phyloP scores from a whole-genome alignment of 495 filamentous ascomycete genomes.

The Geoglossum glabrum region DNA sequence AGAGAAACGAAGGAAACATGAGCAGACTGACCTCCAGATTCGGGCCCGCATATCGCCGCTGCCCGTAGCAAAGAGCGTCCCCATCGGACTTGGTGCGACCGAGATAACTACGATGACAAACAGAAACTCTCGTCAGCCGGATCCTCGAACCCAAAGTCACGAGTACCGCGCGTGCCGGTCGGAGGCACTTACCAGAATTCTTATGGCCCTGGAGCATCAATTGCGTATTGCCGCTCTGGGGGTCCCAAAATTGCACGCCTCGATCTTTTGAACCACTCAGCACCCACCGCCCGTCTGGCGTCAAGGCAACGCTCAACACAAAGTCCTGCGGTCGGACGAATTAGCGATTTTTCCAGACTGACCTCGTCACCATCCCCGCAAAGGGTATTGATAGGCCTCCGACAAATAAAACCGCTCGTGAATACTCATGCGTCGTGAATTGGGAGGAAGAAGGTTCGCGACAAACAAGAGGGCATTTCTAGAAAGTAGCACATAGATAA shows the following conservation, averaged over 20 bases:
- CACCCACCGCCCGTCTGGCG: conserved; percentile 74
- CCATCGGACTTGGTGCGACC: conserved; percentile 65
- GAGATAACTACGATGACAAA: conserved; percentile 44
- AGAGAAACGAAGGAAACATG: background rate
- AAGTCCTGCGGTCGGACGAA: conserved; percentile 42
- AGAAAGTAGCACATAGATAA: background rate
- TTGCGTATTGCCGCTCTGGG: conserved; percentile 66
- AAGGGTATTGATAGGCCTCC: background rate
- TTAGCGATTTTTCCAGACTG: background rate
- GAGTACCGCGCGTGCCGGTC: conserved; percentile 8
- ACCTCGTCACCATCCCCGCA: background rate
- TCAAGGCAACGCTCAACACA: conserved; percentile 72
- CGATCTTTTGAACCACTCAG: conserved; percentile 82
- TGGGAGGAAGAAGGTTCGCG: conserved; percentile 7
- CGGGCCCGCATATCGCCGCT: conserved; percentile 80
- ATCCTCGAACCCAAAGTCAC: background rate
- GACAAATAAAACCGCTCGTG: background rate
- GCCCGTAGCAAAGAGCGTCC: conserved; percentile 66
- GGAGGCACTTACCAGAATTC: conserved; percentile 43
- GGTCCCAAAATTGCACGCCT: conserved; percentile 87
- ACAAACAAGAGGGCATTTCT: background rate
- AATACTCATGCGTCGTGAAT: conserved; percentile 6
- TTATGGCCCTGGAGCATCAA: conserved; percentile 89
- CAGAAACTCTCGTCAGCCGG: conserved; percentile 3
- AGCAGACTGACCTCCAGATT: conserved; percentile 60